phyloP scores from a whole-genome alignment of 2,329 filamentous ascomycete genomes.

The Rhytidhysteron rufulum region DNA sequence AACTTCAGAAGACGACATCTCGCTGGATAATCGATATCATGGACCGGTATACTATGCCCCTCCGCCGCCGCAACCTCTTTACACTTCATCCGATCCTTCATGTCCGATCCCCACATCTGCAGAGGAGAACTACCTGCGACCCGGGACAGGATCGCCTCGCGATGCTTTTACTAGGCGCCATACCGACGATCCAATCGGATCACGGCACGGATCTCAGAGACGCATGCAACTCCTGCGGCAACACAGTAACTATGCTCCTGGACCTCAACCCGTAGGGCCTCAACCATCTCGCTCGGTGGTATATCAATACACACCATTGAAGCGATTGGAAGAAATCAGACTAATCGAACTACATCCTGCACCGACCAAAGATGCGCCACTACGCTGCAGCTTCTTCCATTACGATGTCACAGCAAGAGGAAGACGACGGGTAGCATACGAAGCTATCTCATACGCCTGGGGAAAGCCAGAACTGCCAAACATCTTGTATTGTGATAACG shows the following conservation, averaged over 20 bases:
- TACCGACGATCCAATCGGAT: not conserved
- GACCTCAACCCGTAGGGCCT: not conserved
- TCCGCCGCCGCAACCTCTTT: not conserved
- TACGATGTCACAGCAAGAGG: not conserved
- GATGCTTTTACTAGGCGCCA: not conserved
- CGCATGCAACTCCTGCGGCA: no score
- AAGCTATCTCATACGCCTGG: conserved; percentile 2
- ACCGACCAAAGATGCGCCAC: not conserved
- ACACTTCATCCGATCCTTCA: not conserved
- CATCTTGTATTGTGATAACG: not conserved
- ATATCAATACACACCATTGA: not conserved
- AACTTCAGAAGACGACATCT: not conserved
- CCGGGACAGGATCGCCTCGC: not conserved
- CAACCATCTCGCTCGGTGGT: not conserved
- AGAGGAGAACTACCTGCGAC: not conserved
- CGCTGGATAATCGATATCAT: not conserved
- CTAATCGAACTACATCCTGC: conserved; percentile 2
- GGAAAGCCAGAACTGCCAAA: not conserved
- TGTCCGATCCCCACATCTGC: not conserved
- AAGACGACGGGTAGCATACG: not conserved
- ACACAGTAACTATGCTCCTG: not conserved
- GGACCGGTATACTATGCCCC: not conserved
- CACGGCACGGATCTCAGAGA: not conserved
- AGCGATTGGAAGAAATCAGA: not conserved
- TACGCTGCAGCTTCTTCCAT: conserved; percentile 2